Evolutionary conservation across 2,329 filamentous ascomycete genomes (phyloP).

Genomic region (Diplodia sapinea): DNA sequence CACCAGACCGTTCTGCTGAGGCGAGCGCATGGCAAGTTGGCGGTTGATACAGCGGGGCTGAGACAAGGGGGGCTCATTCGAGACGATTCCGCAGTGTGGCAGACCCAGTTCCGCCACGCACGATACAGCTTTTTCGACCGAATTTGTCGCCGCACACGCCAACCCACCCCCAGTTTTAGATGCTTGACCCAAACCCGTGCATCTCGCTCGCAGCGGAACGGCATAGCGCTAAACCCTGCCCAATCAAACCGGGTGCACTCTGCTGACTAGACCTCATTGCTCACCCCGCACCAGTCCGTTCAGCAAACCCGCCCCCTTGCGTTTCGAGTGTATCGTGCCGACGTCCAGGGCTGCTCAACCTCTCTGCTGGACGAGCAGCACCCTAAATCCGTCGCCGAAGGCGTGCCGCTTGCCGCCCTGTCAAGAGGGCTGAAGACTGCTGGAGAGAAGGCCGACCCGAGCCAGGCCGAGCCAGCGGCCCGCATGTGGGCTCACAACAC

Average conservation of each 20-base stretch:
- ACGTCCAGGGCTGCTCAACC: neutral
- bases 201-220: too few species aligned
- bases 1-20: neutral
- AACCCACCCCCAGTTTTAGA: too few species aligned
- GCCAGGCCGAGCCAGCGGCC: constrained; percentile 8
- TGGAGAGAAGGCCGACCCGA: constrained; percentile 25
- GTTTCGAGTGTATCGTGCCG: neutral
- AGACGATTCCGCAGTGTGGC: constrained; percentile 18
- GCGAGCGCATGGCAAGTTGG: constrained; percentile 1
- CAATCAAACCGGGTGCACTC: too few species aligned
- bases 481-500: constrained; percentile 3
- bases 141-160: too few species aligned
- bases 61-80: constrained; percentile 14
- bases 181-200: too few species aligned
- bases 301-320: neutral
- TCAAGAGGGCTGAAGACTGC: neutral
- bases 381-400: neutral
- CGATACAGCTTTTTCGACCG: too few species aligned
- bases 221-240: too few species aligned
- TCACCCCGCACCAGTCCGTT: too few species aligned
- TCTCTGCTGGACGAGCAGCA: neutral
- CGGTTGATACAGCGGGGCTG: constrained; percentile 12
- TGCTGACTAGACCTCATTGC: too few species aligned
- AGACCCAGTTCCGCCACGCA: too few species aligned
- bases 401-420: constrained; percentile 14